Conservation (phyloP, 2,329 filamentous ascomycete genomes). For the Fusarium burgessii region DNA sequence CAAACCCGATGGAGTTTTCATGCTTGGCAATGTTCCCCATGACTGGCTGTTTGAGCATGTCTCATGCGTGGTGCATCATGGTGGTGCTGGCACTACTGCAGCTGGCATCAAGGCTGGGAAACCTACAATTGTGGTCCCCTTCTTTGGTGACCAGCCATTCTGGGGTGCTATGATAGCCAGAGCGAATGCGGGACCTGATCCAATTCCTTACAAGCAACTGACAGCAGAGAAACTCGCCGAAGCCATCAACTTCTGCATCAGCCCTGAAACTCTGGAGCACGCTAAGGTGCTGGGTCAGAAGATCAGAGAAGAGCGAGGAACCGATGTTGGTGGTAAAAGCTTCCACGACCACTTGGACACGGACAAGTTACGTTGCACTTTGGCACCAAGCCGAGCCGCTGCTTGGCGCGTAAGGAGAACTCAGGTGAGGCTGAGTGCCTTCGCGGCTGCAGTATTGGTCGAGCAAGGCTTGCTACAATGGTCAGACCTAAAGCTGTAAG, state of each 20-base stretch:
- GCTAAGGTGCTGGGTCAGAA: conserved; percentile 69
- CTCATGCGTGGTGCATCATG: conserved; percentile 86
- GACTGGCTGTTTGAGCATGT: conserved; percentile 90
- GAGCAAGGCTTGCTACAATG: conserved; percentile 74
- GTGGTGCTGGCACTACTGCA: conserved; percentile 88
- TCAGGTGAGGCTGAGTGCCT: conserved; percentile 74
- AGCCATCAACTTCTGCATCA: conserved; percentile 71
- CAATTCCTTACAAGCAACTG: conserved; percentile 76
- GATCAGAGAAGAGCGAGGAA: conserved; percentile 75
- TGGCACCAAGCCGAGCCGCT: conserved; percentile 76
- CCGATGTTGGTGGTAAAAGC: conserved; percentile 71
- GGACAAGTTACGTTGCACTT: conserved; percentile 74
- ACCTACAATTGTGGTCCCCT: conserved; percentile 86
- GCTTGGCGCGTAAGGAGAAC: conserved; percentile 81
- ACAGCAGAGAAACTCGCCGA: conserved; percentile 74
- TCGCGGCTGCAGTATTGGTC: conserved; percentile 78
- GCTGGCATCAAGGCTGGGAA: conserved; percentile 85
- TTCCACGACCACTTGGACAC: conserved; percentile 79
- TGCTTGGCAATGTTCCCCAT: conserved; percentile 87
- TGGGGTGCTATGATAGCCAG: conserved; percentile 82
- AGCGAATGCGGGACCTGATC: conserved; percentile 78
- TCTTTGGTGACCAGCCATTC: conserved; percentile 88
- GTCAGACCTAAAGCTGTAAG: conserved; percentile 78
- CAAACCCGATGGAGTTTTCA: conserved; percentile 81
- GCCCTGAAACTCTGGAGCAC: conserved; percentile 68